Conservation (phyloP, 306 rosid species). For the Prunus campanulata region DNA sequence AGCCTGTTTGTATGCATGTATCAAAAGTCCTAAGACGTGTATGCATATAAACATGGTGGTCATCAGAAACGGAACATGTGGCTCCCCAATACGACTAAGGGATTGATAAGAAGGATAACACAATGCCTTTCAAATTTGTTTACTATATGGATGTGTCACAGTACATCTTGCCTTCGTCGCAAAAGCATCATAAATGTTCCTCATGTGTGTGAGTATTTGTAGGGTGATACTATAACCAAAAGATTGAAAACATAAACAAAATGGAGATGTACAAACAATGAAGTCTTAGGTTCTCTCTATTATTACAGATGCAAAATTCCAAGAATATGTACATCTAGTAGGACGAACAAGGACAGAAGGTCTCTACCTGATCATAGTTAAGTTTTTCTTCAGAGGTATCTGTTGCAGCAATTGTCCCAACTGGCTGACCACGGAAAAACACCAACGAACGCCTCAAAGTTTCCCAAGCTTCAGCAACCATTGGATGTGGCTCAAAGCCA, state of each 20-base stretch:
- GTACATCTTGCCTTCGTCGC: neutral
- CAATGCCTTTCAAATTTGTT: neutral
- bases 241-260: neutral
- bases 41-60: neutral
- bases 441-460: constrained; percentile 77
- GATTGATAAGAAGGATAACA: neutral
- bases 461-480: constrained; percentile 74
- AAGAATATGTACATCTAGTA: neutral
- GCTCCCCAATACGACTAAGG: neutral
- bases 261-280: neutral
- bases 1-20: neutral
- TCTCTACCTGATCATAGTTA: constrained; percentile 69
- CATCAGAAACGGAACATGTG: neutral
- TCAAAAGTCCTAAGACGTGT: neutral
- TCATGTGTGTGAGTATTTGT: neutral
- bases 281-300: neutral
- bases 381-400: constrained; percentile 73
- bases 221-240: neutral
- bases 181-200: neutral
- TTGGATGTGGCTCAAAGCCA: constrained; percentile 49
- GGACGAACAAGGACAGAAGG: neutral
- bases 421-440: constrained; percentile 71
- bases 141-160: neutral
- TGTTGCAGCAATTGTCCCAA: constrained; percentile 89
- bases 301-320: neutral